These are phyloP conservation scores for Pestalotiopsis sp. DNA, from an alignment of 2,329 filamentous ascomycete genomes.

Conservation along the genomic window DNA sequence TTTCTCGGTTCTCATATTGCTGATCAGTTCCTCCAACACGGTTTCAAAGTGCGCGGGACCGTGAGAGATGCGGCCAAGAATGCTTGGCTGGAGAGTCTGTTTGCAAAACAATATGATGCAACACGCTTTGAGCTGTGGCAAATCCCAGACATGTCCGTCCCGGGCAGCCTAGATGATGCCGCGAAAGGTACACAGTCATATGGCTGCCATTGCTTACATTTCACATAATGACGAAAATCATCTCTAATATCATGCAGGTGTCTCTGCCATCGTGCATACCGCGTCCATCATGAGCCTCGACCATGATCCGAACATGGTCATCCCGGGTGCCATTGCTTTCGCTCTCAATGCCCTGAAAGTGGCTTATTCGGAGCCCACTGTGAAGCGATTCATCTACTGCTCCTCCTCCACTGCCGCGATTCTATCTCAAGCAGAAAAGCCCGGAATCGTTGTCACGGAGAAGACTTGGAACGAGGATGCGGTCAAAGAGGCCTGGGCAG, in stretches of 20 bases:
- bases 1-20: slow-evolving; percentile 43
- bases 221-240: not conserved
- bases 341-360: not conserved
- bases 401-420: not conserved
- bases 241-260: not conserved
- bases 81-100: slow-evolving; percentile 3
- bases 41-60: slow-evolving; percentile 43
- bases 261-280: slow-evolving; percentile 6
- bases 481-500: not conserved
- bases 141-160: slow-evolving; percentile 4
- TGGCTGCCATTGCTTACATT: not conserved
- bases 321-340: not conserved
- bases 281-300: not conserved
- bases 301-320: slow-evolving; percentile 7
- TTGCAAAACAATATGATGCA: not conserved
- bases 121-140: slow-evolving; percentile 2
- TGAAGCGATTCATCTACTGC: slow-evolving; percentile 12
- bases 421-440: not conserved
- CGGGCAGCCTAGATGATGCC: not conserved
- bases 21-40: slow-evolving; percentile 39
- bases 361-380: slow-evolving; percentile 5
- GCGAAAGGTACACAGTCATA: not conserved
- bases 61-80: slow-evolving; percentile 3
- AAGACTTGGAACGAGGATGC: slow-evolving; percentile 12
- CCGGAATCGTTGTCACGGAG: not conserved